Base-by-base conservation (phyloP, 306 rosid species). In the Sindora glabra region DNA sequence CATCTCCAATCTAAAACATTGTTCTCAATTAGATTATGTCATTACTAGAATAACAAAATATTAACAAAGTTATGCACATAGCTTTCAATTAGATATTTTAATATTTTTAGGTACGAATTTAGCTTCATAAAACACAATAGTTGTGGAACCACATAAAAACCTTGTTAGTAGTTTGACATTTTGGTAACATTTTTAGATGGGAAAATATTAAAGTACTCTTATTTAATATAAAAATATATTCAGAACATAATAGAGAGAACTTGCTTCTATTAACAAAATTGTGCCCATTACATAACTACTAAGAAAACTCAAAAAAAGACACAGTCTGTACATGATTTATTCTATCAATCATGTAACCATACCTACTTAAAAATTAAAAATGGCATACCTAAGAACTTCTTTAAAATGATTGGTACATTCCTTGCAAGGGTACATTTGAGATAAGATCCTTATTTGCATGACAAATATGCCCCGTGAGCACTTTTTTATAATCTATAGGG, bases 331-430 rank as follows among this genome's bases (percentile, higher is more conserved):
- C 95, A 38, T 96, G 98, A 74, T 92, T 92, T 74, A 80, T 56
- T 72, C 95, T 88, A 86, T 63, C 71, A 65, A 66, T 56, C 45
- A 73, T 46, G 55, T 18, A 54, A n/a, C n/a, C n/a, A n/a, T n/a
- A n/a, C n/a, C n/a, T n/a, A n/a, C n/a, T n/a, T n/a, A n/a, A n/a
- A n/a, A n/a, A n/a, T n/a, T n/a, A n/a, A n/a, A n/a, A n/a, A n/a
- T n/a, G n/a, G 13, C 48, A 55, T 77, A 87, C 97, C 95, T 85
- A 49, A 91, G 58, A 62, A 91, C 75, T 71, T 81, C 91, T 81
- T 81, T 78, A 64, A 90, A 90, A 76, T 90, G 97, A 74, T 91
- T 89, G 26, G 96, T 95, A 33, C 97, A 87, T 54, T 91, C 97
- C 69, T 64, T 82, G 82, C 96, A 87, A 39, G 97, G 97, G 67